These are phyloP conservation scores for Cercospora sp. DNA, from an alignment of 2,329 filamentous ascomycete species.

Conservation along the genomic window DNA sequence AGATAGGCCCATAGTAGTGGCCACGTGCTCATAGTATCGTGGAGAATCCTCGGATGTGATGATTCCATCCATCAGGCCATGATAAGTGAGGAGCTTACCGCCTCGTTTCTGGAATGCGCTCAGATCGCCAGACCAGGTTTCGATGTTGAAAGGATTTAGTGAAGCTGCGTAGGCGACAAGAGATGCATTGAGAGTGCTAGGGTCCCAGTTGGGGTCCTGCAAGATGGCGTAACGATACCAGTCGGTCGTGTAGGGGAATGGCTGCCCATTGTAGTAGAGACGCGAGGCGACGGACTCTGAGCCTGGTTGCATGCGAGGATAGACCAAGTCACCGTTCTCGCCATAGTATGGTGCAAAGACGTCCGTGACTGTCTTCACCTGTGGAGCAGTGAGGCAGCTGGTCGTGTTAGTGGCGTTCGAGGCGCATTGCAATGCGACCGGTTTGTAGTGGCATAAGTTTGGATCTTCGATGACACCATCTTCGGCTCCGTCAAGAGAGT, in stretches of 20 bases:
- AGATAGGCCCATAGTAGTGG: constrained; percentile 49
- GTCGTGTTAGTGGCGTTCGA: constrained; percentile 38
- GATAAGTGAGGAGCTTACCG: constrained; percentile 51
- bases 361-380: constrained; percentile 45
- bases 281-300: constrained; percentile 41
- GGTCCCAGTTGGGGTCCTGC: constrained; percentile 47
- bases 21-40: constrained; percentile 49
- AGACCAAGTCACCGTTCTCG: constrained; percentile 47
- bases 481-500: constrained; percentile 47
- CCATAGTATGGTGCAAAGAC: constrained; percentile 45
- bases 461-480: constrained; percentile 52
- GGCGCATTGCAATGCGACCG: constrained; percentile 41
- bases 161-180: constrained; percentile 41
- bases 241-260: constrained; percentile 47
- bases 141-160: constrained; percentile 41
- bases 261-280: constrained; percentile 42
- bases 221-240: constrained; percentile 54
- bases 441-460: constrained; percentile 45
- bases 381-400: constrained; percentile 45
- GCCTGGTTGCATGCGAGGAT: constrained; percentile 53
- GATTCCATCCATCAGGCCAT: constrained; percentile 39
- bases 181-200: constrained; percentile 37
- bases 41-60: constrained; percentile 49
- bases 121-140: constrained; percentile 48
- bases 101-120: constrained; percentile 42